Percentiles rank a stretch among this genome's conserved stretches.
phyloP scores from a whole-genome alignment of 139 green algal genomes.

The Tetradesmus lagerheimii region DNA sequence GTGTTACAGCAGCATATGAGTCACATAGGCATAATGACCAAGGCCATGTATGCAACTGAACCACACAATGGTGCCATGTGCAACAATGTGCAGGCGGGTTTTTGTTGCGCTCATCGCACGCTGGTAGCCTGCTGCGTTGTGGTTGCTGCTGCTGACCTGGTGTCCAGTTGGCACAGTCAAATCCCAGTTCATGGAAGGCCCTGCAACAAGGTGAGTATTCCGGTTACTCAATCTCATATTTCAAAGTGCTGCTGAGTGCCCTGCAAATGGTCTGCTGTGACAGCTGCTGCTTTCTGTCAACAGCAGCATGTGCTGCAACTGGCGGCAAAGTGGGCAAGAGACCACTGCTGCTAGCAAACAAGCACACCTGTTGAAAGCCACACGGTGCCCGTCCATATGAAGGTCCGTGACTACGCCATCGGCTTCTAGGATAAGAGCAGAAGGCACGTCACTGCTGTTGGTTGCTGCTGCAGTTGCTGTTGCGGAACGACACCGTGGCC shows the following conservation, averaged over 20 bases:
- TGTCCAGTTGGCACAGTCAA: slow-evolving; percentile 41
- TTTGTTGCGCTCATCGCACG: too few species aligned
- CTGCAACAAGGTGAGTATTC: too few species aligned
- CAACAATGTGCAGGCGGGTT: too few species aligned
- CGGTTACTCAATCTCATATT: too few species aligned
- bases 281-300: neutral
- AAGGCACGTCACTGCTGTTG: neutral
- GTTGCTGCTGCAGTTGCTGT: neutral
- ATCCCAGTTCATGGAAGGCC: slow-evolving; percentile 31
- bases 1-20: neutral
- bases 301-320: neutral
- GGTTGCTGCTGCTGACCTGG: neutral
- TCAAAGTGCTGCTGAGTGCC: neutral
- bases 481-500: neutral
- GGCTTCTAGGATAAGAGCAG: slow-evolving; percentile 34
- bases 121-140: neutral
- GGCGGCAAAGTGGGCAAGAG: too few species aligned
- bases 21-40: too few species aligned
- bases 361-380: slow-evolving; percentile 54
- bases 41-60: too few species aligned
- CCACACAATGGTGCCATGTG: too few species aligned
- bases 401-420: slow-evolving; percentile 53
- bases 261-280: neutral
- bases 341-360: too few species aligned
- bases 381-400: slow-evolving; percentile 55